These are phyloP conservation scores for Fusarium multiceps DNA, from an alignment of 2,329 filamentous ascomycete species.

Conservation along the genomic window DNA sequence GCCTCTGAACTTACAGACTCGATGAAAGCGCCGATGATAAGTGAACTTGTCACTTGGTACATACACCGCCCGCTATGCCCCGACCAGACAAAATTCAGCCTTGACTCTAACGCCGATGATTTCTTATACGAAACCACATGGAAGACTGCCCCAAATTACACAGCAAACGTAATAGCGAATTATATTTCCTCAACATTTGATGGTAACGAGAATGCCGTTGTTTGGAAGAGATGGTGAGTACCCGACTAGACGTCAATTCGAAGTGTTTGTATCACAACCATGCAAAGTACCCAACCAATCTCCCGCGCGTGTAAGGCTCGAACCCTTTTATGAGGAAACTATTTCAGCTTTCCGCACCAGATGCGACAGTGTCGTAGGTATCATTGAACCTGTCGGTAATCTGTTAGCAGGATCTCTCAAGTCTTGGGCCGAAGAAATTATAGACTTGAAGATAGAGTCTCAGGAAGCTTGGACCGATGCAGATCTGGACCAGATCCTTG, in stretches of 20 bases:
- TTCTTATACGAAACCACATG: not conserved
- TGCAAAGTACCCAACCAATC: too few relatives aligned
- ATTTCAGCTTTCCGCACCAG: not conserved
- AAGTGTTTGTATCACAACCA: too few relatives aligned
- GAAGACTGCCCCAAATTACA: not conserved
- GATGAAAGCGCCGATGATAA: not conserved
- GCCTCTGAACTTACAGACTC: not conserved
- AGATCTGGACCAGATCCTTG: not conserved
- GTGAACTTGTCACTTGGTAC: not conserved
- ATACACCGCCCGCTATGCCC: not conserved
- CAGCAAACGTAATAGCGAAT: not conserved
- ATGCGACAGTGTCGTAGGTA: not conserved
- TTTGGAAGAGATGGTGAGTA: not conserved
- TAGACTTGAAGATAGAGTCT: not conserved
- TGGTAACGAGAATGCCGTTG: not conserved
- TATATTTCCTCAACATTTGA: not conserved
- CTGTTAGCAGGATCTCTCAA: not conserved
- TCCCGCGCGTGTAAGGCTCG: not conserved
- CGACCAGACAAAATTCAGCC: not conserved
- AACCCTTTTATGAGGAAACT: not conserved
- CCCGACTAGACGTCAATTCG: too few relatives aligned
- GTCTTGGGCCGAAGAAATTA: not conserved
- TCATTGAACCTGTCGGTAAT: not conserved
- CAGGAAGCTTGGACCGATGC: not conserved
- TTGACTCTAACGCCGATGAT: not conserved